Evolutionary conservation across 345 rosid genomes (phyloP), one percentile per base, ranked within the genome.

Genomic region (Melaleuca alternifolia): DNA sequence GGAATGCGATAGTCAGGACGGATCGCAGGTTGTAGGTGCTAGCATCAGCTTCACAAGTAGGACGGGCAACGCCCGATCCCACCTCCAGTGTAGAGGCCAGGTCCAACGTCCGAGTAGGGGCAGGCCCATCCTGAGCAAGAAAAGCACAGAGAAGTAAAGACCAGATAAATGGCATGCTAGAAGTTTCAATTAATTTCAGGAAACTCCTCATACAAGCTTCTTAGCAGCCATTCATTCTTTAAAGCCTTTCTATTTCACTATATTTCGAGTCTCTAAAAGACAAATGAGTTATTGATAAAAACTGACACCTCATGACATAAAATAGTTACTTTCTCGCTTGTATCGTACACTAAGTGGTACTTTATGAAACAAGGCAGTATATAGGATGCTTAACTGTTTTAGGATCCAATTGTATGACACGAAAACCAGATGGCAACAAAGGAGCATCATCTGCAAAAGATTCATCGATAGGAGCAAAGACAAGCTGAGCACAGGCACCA

Each of bases 391-490:
- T 85, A 88, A 92, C 96, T 87, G 97, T 83, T 92, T 95, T 97
- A 54, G 95, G 91, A 88, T 97, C 98, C 84, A 97, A 89, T 54
- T 98, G 98, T 85, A 97, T 95, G 93, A 97, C 94, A 6, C 97
- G 94, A 83, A 97, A 97, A 14, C 99, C 99, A 83, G 98, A 97
- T 65, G 99, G 95, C 85, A 97, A 91, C 82, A 97, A 89, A 85
- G 97, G 98, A 89, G 98, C 98, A 89, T 96, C 98, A 91, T 97
- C 98, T n/a, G 99, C 97, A 85, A 97, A 97, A 24, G 99, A 95
- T 88, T 96, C 98, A 61, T 97, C 98, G 24, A 97, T 96, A 65
- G 98, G 98, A 44, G 98, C 98, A 92, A 94, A 97, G 77, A 97
- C 98, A 86, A 97, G 99, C 88, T 97, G 98, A 41, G 99, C 98